Base-by-base conservation (phyloP, 306 rosid species). In the Glycine latifolia region DNA sequence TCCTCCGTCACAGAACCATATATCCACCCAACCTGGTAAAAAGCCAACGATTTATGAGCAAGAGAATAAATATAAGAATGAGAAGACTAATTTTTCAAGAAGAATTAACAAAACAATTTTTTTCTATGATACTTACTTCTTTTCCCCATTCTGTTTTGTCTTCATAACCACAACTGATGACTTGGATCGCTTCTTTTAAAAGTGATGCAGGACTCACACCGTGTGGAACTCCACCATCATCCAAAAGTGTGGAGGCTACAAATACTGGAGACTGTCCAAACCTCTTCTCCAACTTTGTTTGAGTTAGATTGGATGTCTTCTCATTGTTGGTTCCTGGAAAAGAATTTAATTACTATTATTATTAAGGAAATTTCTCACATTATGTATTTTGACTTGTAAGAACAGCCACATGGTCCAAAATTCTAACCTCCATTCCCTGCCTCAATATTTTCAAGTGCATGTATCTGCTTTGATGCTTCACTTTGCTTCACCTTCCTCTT, bases 101-200 rank as follows among this genome's bases (percentile, higher is more conserved):
- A 85, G 2, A 8, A 20, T 0, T 5, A 10, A 26, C 31, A 26
- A 26, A 15, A 3, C 50, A 15, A 5, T 70, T 41, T 6, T 26
- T 3, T 53, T 14, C 52, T 35, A 73, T 4, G 20, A 44, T 26
- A 65, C 91, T 62, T 79, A 95, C 99, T 85, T 95, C 99, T 85
- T 95, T 95, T 81, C 98, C 99, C 99, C 99, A 93, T 33, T 93
- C 98, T 39, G 96, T 89, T 89, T 95, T 95, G 86, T 93, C 99
- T 88, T 93, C 99, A 66, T 93, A 95, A 49, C 99, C 99, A 70
- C 99, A 95, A 80, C 98, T 93, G 80, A 95, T 93, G 62, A 95
- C 99, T 83, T 91, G 99, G 81, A 95, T 89, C 76, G 96, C 97
- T 89, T 95, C 98, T 83, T 91, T 93, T 67, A 95, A 82, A 71